Base-by-base conservation (phyloP, 768 basidiomycete genomes). In the Psilocybe cubensis region DNA sequence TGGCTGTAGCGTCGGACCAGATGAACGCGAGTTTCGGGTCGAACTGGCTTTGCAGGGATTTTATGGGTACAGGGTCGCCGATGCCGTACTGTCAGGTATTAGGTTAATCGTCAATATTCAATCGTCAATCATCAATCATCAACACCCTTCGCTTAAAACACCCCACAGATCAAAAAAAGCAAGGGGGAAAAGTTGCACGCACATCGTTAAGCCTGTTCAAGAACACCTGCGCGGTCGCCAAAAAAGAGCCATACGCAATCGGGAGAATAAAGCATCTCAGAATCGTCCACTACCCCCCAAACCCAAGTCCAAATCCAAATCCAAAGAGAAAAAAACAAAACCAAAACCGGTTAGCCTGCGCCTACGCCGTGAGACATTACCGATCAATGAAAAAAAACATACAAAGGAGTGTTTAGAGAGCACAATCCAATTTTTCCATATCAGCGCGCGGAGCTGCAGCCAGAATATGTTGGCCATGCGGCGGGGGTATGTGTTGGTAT, bases 341-440 rank as follows among this genome's bases (percentile, higher is more conserved):
- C 23, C 33, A 5, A 31, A 18, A 54, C 43, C 27, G 27, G 28
- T 54, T 31, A 45, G 33, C 17, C 31, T 49, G 9, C n/a, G n/a
- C n/a, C n/a, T n/a, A 21, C 38, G 35, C 42, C 29, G 10, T 20
- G 29, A 25, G 10, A 7, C 11, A 11, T 41, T 17, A 43, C 17
- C 4, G 24, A 57, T n/a, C n/a, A n/a, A n/a, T n/a, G 46, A 12
- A 42, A 45, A 10, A 52, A 20, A 8, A 58, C 57, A 17, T 33
- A 89, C 87, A 66, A 87, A 70, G 51, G 84, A 79, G 69, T 87
- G 85, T 65, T 83, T 88, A 24, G 80, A 84, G 25, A 89, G 75
- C 0, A 88, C 77, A 42, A 90, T 88, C 85, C 85, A 88, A 61
- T 90, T 90, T 76, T 91, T 91, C 82, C 84, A 81, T 53, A 83